Conservation (phyloP, 306 rosid genomes). For the Cucurbita maxima region DNA sequence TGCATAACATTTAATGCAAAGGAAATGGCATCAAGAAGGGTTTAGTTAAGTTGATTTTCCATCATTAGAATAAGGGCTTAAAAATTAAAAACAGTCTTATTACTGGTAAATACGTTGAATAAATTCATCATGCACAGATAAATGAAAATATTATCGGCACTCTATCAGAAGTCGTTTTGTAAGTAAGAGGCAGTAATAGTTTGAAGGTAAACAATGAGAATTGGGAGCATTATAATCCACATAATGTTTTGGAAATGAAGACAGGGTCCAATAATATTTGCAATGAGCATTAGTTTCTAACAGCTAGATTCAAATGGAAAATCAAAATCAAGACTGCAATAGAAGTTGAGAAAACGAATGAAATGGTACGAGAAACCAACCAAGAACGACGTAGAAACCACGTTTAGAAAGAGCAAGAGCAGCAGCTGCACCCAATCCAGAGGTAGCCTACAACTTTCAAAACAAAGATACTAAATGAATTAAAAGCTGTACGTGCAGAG, state of each 20-base stretch:
- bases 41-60: background rate
- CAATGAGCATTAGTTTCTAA: background rate
- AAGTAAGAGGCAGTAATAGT: background rate
- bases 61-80: background rate
- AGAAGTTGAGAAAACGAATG: background rate
- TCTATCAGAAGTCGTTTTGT: background rate
- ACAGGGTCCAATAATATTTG: background rate
- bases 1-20: background rate
- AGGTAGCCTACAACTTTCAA: constrained; percentile 54
- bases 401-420: constrained; percentile 51
- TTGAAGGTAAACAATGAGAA: background rate
- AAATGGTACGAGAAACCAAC: constrained; percentile 9
- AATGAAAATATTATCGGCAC: background rate
- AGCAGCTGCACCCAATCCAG: constrained; percentile 74
- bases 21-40: background rate
- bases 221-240: background rate
- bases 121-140: background rate
- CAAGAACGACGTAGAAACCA: constrained; percentile 65
- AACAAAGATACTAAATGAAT: background rate
- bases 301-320: background rate
- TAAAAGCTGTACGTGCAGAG: background rate
- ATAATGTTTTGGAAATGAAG: background rate
- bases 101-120: background rate
- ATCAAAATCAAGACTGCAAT: background rate
- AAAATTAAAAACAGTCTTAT: background rate